Base-by-base conservation (phyloP, 139 green algal genomes). In the Astrephomene gubernaculifera region DNA sequence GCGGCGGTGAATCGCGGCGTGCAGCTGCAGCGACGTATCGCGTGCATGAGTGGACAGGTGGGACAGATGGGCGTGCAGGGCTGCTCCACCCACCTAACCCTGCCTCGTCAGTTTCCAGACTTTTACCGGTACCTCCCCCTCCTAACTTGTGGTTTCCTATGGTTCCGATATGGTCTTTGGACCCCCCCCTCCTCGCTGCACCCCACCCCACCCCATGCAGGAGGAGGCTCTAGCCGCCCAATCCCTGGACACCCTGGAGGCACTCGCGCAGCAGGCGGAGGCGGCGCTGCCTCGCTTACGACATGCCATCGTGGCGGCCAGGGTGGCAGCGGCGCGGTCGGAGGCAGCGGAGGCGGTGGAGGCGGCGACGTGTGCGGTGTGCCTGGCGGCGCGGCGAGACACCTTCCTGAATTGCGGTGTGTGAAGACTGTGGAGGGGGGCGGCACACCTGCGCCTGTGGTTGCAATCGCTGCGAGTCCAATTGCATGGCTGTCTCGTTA, bases 351-450 rank as follows among this genome's bases (percentile, higher is more conserved):
- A n/a, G n/a, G 76, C 76, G n/a, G 60, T 60, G 9, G 61, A 84
- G 44, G 61, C 78, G 61, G 75, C 75, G 31, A 63, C 63, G 24
- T 84, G 78, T 24, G 78, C 78, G 33, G 78, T 84, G 78, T 84
- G 78, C 61, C 61, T 84, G 41, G 63, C 78, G 24, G 78, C 61
- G 6, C 22, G 14, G 0, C 19, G 78, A 0, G 78, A 84, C 78
- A 84, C 78, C 14, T 84, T 63, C 63, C 78, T 84, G 22, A 84
- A 84, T 33, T 84, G 78, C 64, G 78, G 78, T 84, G 19, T n/a
- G n/a, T n/a, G n/a, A n/a, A n/a, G n/a, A n/a, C n/a, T n/a, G n/a
- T n/a, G 1, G 69, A 10, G 43, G 7, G 43, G 68, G 63, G 63
- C 6, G 9, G 63, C 12, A 22, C n/a, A n/a, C 9, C 7, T 9